Evolutionary conservation across 257 asterid genomes (phyloP), one percentile per base, ranked within the genome.

Genomic region (Thymus mandschuricus): DNA sequence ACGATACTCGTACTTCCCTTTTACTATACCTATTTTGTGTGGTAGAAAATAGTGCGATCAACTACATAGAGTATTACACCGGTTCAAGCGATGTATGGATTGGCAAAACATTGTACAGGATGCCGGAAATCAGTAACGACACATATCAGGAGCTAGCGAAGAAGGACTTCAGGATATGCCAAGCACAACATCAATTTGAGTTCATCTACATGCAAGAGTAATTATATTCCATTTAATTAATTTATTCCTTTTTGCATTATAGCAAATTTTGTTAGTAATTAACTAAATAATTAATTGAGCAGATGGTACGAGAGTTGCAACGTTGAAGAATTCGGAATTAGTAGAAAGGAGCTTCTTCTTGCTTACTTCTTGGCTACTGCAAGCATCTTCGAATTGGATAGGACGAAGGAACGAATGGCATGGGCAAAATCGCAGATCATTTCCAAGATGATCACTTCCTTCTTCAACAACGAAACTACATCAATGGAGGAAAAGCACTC

Each of bases 131-230:
- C 59, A 81, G 83, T 54, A 84, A 82, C 35, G 69, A 82, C 54
- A 63, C 69, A 0, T 84, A 79, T 49, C 73, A 77, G 4, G 81
- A 82, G 61, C 74, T 83, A 34, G 92, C 88, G 38, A 82, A 31
- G 54, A 35, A 55, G 38, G 92, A 84, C 52, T 87, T 78, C 81
- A 79, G 68, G 31, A 76, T 70, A 70, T 84, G 92, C 63, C 92
- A 87, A 73, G 72, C 69, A 3, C 85, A 80, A 10, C 92, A 87
- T 81, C 85, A 79, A 51, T 52, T 57, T 6, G 92, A 87, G 67
- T 84, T 89, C 89, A 33, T 34, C 1, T 13, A 34, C 50, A 69
- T 84, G 66, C 81, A 76, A 61, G 60, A 57, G 72, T 73, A 64
- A 21, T 21, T 21, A 21, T 21, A 21, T 21, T 21, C 21, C 21